phyloP scores from a whole-genome alignment of 495 filamentous ascomycete genomes.

The Penicillium crystallinum region DNA sequence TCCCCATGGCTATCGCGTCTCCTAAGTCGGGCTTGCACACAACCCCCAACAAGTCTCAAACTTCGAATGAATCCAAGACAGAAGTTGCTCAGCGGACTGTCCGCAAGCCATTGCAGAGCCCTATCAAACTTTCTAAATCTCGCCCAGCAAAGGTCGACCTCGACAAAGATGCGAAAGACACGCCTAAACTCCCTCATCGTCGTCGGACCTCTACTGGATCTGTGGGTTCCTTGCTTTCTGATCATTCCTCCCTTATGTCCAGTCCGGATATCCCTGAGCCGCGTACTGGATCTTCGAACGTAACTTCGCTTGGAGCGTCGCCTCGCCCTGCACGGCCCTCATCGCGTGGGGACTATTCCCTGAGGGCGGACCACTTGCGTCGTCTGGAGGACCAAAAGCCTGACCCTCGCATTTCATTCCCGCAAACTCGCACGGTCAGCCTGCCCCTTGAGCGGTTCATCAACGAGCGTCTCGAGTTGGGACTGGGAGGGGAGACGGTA shows the following conservation, averaged over 20 bases:
- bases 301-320: conserved; percentile 21
- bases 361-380: conserved; percentile 34
- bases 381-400: conserved; percentile 26
- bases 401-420: conserved; percentile 18
- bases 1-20: neutral
- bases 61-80: neutral
- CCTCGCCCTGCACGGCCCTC: conserved; percentile 16
- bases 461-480: conserved; percentile 36
- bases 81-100: conserved; percentile 3
- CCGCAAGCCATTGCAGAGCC: conserved; percentile 35
- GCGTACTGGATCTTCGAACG: conserved; percentile 28
- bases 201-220: conserved; percentile 33
- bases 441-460: conserved; percentile 44
- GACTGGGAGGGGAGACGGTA: conserved; percentile 15
- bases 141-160: conserved; percentile 25
- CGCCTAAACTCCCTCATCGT: conserved; percentile 11
- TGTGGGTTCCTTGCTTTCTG: conserved; percentile 30
- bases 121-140: conserved; percentile 35
- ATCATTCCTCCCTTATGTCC: conserved; percentile 33
- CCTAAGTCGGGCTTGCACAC: neutral
- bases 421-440: conserved; percentile 34
- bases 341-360: conserved; percentile 24
- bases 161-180: conserved; percentile 12
- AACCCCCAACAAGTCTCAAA: neutral
- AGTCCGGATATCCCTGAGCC: conserved; percentile 29